These are phyloP conservation scores for Sonneratia alba DNA, from an alignment of 345 rosid genomes.

Conservation along the genomic window DNA sequence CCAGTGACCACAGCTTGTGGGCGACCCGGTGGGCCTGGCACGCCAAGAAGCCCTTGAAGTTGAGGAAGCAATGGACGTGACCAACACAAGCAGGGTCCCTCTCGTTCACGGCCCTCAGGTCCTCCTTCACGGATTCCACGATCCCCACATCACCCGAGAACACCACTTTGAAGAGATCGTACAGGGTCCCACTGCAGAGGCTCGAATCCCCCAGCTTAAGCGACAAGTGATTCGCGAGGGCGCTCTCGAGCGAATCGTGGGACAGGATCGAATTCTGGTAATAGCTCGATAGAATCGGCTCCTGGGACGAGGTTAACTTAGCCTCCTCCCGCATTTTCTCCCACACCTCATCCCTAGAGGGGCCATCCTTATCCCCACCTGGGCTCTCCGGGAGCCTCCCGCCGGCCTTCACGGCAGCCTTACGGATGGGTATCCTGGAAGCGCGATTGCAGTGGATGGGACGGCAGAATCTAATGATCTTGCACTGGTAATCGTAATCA, in stretches of 20 bases:
- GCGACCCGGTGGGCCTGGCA: conserved; percentile 77
- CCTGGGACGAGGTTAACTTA: conserved; percentile 37
- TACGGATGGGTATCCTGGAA: conserved; percentile 8
- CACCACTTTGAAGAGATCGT: conserved; percentile 50
- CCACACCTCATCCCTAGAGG: conserved; percentile 37
- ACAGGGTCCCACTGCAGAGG: conserved; percentile 44
- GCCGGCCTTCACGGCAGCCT: conserved; percentile 12
- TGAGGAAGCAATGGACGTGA: conserved; percentile 65
- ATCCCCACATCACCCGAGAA: conserved; percentile 38
- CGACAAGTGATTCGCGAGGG: conserved; percentile 63
- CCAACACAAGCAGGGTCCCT: conserved; percentile 81
- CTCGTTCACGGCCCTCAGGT: conserved; percentile 56
- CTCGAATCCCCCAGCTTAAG: conserved; percentile 49
- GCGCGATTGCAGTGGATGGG: conserved; percentile 13
- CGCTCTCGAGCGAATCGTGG: conserved; percentile 47
- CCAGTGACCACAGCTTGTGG: conserved; percentile 58
- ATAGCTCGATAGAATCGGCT: conserved; percentile 55
- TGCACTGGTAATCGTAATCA: conserved; percentile 7
- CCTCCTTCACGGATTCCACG: conserved; percentile 34
- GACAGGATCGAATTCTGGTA: conserved; percentile 55
- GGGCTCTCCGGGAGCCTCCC: background rate
- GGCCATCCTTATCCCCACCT: conserved; percentile 11
- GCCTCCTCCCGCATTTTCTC: conserved; percentile 52
- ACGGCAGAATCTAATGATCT: conserved; percentile 26
- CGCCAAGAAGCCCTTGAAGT: conserved; percentile 72